These are phyloP conservation scores for Aethionema arabicum DNA, from an alignment of 345 rosid species.

Conservation along the genomic window DNA sequence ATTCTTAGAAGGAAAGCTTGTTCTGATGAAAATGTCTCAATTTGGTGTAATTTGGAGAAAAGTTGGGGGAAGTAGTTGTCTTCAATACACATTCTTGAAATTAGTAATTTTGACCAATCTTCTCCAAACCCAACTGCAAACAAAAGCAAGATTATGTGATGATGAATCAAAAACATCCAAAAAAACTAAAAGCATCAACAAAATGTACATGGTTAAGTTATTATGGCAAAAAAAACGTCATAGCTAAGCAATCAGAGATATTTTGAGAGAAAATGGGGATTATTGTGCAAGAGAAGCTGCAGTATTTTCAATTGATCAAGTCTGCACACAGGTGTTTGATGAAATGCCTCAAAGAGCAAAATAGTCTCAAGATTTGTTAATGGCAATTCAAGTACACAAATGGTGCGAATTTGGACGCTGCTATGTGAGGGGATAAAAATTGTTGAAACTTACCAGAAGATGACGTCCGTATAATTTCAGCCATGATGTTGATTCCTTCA, in stretches of 20 bases:
- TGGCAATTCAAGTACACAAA: too few species aligned
- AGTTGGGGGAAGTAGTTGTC: slow-evolving; percentile 43
- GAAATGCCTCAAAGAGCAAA: too few species aligned
- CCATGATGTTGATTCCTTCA: slow-evolving; percentile 41
- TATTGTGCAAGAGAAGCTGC: too few species aligned
- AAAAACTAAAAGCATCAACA: too few species aligned
- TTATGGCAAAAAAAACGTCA: too few species aligned
- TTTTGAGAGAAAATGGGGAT: too few species aligned
- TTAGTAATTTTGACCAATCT: slow-evolving; percentile 58
- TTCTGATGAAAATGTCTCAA: slow-evolving; percentile 39
- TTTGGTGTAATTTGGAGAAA: slow-evolving; percentile 36
- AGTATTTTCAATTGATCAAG: too few species aligned
- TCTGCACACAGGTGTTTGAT: too few species aligned
- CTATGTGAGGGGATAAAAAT: background rate
- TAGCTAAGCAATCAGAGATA: too few species aligned
- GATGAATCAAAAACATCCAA: background rate
- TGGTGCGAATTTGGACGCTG: too few species aligned
- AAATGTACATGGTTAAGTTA: too few species aligned
- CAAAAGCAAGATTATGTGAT: background rate
- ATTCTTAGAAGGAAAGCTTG: slow-evolving; percentile 54
- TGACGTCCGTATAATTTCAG: slow-evolving; percentile 46
- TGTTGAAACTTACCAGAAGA: slow-evolving; percentile 37
- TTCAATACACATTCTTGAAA: slow-evolving; percentile 54
- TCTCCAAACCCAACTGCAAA: slow-evolving; percentile 55
- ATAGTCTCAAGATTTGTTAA: too few species aligned